Evolutionary conservation across 768 basidiomycete species (phyloP).

Genomic region (Galerina marginata): DNA sequence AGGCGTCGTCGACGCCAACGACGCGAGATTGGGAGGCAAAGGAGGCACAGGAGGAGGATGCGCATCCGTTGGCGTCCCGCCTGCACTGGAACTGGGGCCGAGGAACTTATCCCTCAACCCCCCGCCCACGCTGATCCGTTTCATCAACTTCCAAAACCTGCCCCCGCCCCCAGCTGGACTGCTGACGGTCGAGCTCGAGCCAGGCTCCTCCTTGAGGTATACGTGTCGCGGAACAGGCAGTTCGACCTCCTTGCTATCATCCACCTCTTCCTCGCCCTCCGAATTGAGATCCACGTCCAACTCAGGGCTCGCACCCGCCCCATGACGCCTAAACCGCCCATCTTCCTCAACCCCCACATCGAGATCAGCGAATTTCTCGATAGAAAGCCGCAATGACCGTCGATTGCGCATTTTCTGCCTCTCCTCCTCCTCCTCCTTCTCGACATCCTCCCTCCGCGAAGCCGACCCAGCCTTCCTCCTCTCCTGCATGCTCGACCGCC

Average conservation of each 20-base stretch:
- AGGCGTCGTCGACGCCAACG: too few species aligned
- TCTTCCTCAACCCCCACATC: neutral
- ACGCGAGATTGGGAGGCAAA: conserved; percentile 40
- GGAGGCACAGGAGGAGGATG: conserved; percentile 64
- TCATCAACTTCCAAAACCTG: conserved; percentile 72
- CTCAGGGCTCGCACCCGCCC: conserved; percentile 1
- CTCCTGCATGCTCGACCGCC: conserved; percentile 42
- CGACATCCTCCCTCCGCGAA: conserved; percentile 19
- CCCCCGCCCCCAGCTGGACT: conserved; percentile 35
- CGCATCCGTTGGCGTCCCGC: neutral
- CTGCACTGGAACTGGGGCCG: neutral
- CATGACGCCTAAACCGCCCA: neutral
- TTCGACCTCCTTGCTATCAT: neutral
- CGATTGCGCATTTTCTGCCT: conserved; percentile 20
- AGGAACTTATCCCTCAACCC: conserved; percentile 59
- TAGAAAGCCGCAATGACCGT: conserved; percentile 37
- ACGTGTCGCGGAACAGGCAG: conserved; percentile 1
- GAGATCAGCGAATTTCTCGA: conserved; percentile 30
- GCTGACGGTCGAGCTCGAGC: conserved; percentile 6
- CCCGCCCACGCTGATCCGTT: conserved; percentile 68
- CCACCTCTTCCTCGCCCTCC: neutral
- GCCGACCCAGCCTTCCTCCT: conserved; percentile 16
- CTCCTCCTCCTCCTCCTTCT: conserved; percentile 16
- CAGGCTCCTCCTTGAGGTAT: neutral
- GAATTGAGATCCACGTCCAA: conserved; percentile 3